A percentile compares a stretch with the other conserved stretches of the same genome.
Conservation (phyloP, 2,329 filamentous ascomycete species). For the Clonostachys sp. region DNA sequence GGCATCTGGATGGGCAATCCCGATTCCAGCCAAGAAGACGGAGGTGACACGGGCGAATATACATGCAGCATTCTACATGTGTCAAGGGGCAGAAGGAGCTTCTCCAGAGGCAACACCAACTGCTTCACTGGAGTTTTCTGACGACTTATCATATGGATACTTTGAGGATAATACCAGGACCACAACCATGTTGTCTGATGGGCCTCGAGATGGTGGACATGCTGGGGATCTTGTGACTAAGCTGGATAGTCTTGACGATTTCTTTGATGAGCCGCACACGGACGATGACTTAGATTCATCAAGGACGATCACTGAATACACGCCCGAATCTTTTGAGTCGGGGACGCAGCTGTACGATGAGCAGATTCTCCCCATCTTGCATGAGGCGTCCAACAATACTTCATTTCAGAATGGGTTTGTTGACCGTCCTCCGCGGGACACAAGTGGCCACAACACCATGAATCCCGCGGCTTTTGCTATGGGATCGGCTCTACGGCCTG, state of each 20-base stretch:
- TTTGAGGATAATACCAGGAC: slow-evolving; percentile 69
- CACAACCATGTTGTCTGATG: slow-evolving; percentile 91
- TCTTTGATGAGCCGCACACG: slow-evolving; percentile 68
- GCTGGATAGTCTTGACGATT: slow-evolving; percentile 74
- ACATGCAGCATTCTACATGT: slow-evolving; percentile 94
- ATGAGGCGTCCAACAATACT: slow-evolving; percentile 75
- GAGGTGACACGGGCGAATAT: slow-evolving; percentile 85
- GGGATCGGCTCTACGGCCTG: slow-evolving; percentile 47
- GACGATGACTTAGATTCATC: slow-evolving; percentile 58
- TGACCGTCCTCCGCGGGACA: slow-evolving; percentile 63
- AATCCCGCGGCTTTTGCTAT: slow-evolving; percentile 54
- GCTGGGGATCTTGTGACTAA: slow-evolving; percentile 74
- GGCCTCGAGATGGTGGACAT: slow-evolving; percentile 66
- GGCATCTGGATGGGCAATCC: slow-evolving; percentile 92
- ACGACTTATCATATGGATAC: slow-evolving; percentile 81
- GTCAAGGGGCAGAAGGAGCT: slow-evolving; percentile 61
- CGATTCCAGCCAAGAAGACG: slow-evolving; percentile 85
- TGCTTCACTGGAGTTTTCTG: slow-evolving; percentile 86
- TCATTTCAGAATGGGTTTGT: slow-evolving; percentile 88
- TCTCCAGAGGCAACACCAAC: slow-evolving; percentile 61
- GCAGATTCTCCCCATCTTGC: slow-evolving; percentile 83
- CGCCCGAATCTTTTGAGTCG: slow-evolving; percentile 63
- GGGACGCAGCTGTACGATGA: slow-evolving; percentile 87
- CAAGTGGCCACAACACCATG: slow-evolving; percentile 57
- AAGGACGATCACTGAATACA: slow-evolving; percentile 59